Base-by-base conservation (phyloP, 2,329 filamentous ascomycete species). In the Cercospora nicotianae region DNA sequence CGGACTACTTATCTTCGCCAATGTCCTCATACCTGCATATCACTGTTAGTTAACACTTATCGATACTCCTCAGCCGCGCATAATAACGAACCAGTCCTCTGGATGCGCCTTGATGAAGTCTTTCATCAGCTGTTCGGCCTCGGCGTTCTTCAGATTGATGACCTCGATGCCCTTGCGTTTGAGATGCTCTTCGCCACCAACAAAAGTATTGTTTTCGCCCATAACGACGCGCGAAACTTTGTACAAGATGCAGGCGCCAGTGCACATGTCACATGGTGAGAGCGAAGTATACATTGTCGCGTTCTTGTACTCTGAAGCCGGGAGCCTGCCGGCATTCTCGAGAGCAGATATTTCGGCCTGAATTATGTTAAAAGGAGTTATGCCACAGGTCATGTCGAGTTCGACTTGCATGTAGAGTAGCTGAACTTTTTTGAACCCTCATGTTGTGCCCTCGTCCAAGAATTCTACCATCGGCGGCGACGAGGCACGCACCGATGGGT, bases 221-320 rank as follows among this genome's bases (percentile, higher is more conserved):
- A 94, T 87, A 31, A 94, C 90, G 3, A 93, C 90, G 23, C 91
- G 85, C 58, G 85, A 83, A 67, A 94, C 86, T 74, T 90, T 90
- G 83, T 93, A 94, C 68, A 93, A 83, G 68, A 94, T 81, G 75
- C 90, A 93, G 2, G 91, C 90, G 8, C 91, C 91, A 3, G 91
- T 92, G 79, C 89, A 94, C 91, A 93, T 93, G 76, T 92, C 90
- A 78, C 91, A 94, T 0, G 91, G 91, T 2, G 89, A 91, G 6
- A 94, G 82, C 0, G 91, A 93, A 2, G 91, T 94, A 80, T 91
- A 94, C 90, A 94, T 93, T n/a, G 90, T 93, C 39, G 89, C 86
- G 31, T 88, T 89, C 72, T 85, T 84, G 79, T 93, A 93, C 5
- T 86, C 85, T 1, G 86, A 86, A 16, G 90, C 90, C 33, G 89